Evolutionary conservation across 2,329 filamentous ascomycete species (phyloP).

Genomic region (Penicillium vulpinum): DNA sequence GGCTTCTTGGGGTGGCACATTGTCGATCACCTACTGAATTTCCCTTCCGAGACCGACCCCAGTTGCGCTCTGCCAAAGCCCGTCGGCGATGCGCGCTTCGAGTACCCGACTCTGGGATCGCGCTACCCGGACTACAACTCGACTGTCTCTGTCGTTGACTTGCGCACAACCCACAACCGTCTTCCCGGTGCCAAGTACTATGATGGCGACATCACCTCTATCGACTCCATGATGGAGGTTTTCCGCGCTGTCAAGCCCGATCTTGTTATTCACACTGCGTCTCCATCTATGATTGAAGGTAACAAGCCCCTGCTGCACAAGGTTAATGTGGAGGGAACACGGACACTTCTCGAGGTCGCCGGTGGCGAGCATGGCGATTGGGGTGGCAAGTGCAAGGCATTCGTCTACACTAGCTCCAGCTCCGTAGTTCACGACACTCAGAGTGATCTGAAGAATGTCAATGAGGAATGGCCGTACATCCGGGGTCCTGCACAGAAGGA

Average conservation of each 20-base stretch:
- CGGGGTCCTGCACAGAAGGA: slow-evolving; percentile 69
- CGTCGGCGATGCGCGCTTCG: slow-evolving; percentile 37
- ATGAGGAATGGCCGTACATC: slow-evolving; percentile 78
- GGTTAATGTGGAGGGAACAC: slow-evolving; percentile 87
- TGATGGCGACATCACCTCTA: slow-evolving; percentile 75
- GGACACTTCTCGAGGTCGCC: slow-evolving; percentile 65
- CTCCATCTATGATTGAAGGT: slow-evolving; percentile 58
- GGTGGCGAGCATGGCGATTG: slow-evolving; percentile 65
- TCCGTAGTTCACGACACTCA: slow-evolving; percentile 83
- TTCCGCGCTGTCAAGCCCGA: slow-evolving; percentile 70
- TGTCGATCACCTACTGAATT: slow-evolving; percentile 68
- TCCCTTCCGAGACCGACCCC: slow-evolving; percentile 50
- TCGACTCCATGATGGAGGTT: slow-evolving; percentile 59
- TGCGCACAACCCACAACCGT: slow-evolving; percentile 69
- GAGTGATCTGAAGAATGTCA: slow-evolving; percentile 76
- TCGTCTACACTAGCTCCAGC: slow-evolving; percentile 89
- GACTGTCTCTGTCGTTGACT: slow-evolving; percentile 69
- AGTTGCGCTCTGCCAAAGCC: slow-evolving; percentile 40
- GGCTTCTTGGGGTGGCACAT: slow-evolving; percentile 84
- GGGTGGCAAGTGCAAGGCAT: slow-evolving; percentile 64
- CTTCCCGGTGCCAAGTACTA: slow-evolving; percentile 64
- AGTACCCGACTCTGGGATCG: slow-evolving; percentile 38
- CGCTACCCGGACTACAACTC: slow-evolving; percentile 47
- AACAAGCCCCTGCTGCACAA: slow-evolving; percentile 66
- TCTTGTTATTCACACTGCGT: slow-evolving; percentile 89